Evolutionary conservation across 768 basidiomycete species (phyloP).

Genomic region (Calvatia gigantea): DNA sequence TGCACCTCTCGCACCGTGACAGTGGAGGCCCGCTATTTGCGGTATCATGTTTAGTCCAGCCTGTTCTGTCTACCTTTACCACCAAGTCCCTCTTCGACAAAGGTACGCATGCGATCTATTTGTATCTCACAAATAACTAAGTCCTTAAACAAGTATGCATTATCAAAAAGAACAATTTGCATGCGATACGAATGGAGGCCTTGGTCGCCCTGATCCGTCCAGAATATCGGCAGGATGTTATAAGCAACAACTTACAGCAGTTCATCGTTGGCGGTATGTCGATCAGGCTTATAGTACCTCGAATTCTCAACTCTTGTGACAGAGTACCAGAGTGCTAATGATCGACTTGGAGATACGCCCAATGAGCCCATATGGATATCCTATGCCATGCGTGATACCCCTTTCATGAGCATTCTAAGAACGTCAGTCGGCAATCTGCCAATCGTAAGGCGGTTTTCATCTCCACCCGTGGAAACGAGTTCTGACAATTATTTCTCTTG

Average conservation of each 20-base stretch:
- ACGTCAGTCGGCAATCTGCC: slow-evolving; percentile 25
- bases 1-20: background rate
- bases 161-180: slow-evolving; percentile 18
- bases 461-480: background rate
- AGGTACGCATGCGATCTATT: background rate
- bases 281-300: background rate
- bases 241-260: slow-evolving; percentile 29
- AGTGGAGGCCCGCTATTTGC: slow-evolving; percentile 8
- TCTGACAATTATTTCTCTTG: background rate
- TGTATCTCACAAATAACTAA: background rate
- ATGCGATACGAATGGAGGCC: slow-evolving; percentile 27
- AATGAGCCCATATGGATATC: slow-evolving; percentile 21
- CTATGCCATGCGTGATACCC: slow-evolving; percentile 8
- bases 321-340: slow-evolving; percentile 28
- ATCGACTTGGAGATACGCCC: slow-evolving; percentile 19
- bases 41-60: background rate
- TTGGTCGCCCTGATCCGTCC: slow-evolving; percentile 24
- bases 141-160: background rate
- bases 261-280: slow-evolving; percentile 30
- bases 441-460: slow-evolving; percentile 19
- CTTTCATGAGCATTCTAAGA: slow-evolving; percentile 16
- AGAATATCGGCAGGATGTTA: slow-evolving; percentile 33
- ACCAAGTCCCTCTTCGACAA: slow-evolving; percentile 4
- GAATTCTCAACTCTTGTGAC: background rate
- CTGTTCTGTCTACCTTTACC: background rate